Base-by-base conservation (phyloP, 768 basidiomycete species). In the Suillus decipiens region DNA sequence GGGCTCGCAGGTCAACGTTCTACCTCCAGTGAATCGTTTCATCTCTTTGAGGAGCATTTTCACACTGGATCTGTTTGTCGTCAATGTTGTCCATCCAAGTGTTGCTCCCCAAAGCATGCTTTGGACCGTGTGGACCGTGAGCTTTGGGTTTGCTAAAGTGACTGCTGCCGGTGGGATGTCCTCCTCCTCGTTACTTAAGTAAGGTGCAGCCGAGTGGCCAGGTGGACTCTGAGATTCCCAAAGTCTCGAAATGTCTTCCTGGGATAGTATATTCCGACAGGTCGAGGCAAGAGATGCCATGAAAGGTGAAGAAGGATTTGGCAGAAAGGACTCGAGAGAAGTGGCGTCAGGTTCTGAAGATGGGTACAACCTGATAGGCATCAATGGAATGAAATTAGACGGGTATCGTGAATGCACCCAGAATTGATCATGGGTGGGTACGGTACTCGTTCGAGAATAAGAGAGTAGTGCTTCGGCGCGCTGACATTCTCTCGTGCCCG, bases 51-150 rank as follows among this genome's bases (percentile, higher is more conserved):
- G 64, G n/a, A 95, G 79, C 28, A 87, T 87, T 69, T 83, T 87
- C 31, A 95, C 85, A 67, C 93, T 93, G 36, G 88, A 82, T 66
- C 85, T 81, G 68, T 96, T 96, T 10, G 92, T 92, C 5, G 93
- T 95, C 55, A 96, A 77, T n/a, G 91, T 93, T 65, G 94, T 95
- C 90, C 90, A 89, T 0, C 88, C 87, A 33, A 83, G 76, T 43
- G 76, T 76, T 0, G 89, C 85, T 17, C 93, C 94, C 70, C 83
- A 84, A 22, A 87, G 76, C 78, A 95, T 78, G 60, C 89, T 91
- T 61, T 85, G 81, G 10, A 91, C 83, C 0, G 94, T 95, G 72
- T 95, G 93, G 10, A 82, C 83, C 0, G 93, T 93, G 37, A 92
- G 76, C 36, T 82, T 82, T 1, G 84, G 80, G 64, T 86, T 86